These are phyloP conservation scores for Paratrypanosoma confusum DNA, from an alignment of 208 protist species.

Conservation along the genomic window DNA sequence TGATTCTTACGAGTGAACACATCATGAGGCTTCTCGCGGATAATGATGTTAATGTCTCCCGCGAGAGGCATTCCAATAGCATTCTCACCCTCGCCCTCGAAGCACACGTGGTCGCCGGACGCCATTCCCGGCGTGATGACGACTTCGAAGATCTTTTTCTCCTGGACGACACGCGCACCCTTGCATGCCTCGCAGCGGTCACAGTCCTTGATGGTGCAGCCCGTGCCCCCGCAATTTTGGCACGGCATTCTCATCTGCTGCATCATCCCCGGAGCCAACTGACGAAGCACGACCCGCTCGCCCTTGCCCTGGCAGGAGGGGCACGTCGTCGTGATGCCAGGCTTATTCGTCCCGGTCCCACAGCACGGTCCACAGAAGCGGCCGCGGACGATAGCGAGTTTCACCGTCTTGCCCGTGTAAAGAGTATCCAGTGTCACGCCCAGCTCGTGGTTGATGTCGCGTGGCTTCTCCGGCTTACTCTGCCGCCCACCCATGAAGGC, in stretches of 20 bases:
- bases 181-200: conserved; percentile 92
- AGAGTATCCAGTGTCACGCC: conserved; percentile 94
- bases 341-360: conserved; percentile 71
- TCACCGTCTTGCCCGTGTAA: conserved; percentile 96
- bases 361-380: conserved; percentile 81
- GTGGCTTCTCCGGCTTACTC: conserved; percentile 89
- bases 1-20: conserved; percentile 90
- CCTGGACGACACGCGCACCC: conserved; percentile 91
- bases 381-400: conserved; percentile 90
- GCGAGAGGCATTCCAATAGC: conserved; percentile 85
- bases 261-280: conserved; percentile 95
- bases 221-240: conserved; percentile 88
- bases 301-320: conserved; percentile 89
- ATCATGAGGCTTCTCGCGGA: conserved; percentile 93
- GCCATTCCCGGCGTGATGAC: conserved; percentile 97
- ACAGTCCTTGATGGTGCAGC: conserved; percentile 83
- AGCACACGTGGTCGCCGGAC: conserved; percentile 92
- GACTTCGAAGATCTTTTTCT: conserved; percentile 96
- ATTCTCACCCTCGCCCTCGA: conserved; percentile 94
- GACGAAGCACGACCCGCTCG: conserved; percentile 85
- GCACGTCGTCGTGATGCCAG: conserved; percentile 77
- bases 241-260: conserved; percentile 95
- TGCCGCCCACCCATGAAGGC: conserved; percentile 83
- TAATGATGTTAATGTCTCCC: conserved; percentile 97
- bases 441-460: conserved; percentile 92